Conservation (phyloP, 495 filamentous ascomycete genomes). For the Pyronema omphalodes region DNA sequence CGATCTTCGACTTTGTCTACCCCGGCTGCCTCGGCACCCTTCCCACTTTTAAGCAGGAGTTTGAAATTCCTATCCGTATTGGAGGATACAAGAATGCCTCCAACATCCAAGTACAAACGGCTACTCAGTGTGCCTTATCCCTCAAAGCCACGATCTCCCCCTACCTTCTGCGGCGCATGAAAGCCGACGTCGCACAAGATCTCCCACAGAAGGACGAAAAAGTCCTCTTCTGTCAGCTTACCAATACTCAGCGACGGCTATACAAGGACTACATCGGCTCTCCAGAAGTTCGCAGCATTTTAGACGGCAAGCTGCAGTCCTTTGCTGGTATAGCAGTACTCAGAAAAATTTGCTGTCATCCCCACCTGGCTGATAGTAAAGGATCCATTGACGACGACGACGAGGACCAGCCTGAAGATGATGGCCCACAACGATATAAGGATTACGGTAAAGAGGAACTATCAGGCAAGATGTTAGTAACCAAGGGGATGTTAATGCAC, state of each 20-base stretch:
- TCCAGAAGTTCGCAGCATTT: constrained; percentile 60
- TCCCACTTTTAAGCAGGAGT: constrained; percentile 70
- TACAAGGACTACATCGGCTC: constrained; percentile 71
- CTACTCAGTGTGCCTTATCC: constrained; percentile 73
- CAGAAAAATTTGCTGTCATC: constrained; percentile 94
- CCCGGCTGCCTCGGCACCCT: constrained; percentile 88
- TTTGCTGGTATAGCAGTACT: constrained; percentile 79
- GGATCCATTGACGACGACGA: neutral
- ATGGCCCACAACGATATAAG: neutral
- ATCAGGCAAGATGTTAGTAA: constrained; percentile 87
- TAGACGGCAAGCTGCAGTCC: constrained; percentile 53
- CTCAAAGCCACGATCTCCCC: constrained; percentile 81
- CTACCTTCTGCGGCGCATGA: constrained; percentile 73
- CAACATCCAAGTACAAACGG: constrained; percentile 80
- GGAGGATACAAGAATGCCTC: constrained; percentile 89
- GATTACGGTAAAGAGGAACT: constrained; percentile 54
- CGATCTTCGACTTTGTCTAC: constrained; percentile 87
- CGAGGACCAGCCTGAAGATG: neutral
- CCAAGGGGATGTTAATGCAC: constrained; percentile 42
- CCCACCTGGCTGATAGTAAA: constrained; percentile 56
- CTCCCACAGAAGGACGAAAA: constrained; percentile 88
- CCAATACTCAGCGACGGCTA: constrained; percentile 49
- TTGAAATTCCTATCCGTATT: constrained; percentile 77
- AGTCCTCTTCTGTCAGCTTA: constrained; percentile 86
- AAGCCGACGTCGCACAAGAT: constrained; percentile 83